Evolutionary conservation across 2,329 filamentous ascomycete species (phyloP).

Genomic region (Onygena corvina): DNA sequence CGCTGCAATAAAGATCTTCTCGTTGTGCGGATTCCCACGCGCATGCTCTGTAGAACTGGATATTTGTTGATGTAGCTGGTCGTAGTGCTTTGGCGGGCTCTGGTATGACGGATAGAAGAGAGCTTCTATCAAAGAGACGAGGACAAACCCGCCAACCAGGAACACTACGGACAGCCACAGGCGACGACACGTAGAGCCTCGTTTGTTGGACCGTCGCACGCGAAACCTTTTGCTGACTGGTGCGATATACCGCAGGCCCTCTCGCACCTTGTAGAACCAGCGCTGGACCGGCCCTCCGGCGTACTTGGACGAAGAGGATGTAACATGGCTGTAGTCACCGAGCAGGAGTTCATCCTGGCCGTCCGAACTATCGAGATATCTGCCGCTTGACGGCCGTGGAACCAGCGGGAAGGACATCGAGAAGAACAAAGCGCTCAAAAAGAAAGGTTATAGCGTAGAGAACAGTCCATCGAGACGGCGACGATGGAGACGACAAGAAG

Average conservation of each 20-base stretch:
- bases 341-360: background rate
- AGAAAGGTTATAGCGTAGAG: too few species aligned
- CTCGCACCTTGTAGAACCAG: background rate
- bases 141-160: conserved; percentile 6
- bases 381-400: too few species aligned
- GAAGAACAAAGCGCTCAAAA: too few species aligned
- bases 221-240: too few species aligned
- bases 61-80: conserved; percentile 1
- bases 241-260: background rate
- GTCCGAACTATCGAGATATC: background rate
- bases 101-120: conserved; percentile 11
- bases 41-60: background rate
- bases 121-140: conserved; percentile 9
- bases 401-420: too few species aligned
- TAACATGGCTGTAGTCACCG: background rate
- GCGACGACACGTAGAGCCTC: background rate
- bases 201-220: background rate
- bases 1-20: conserved; percentile 13
- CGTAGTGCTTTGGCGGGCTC: conserved; percentile 10
- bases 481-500: too few species aligned
- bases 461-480: too few species aligned
- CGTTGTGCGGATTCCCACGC: conserved; percentile 10
- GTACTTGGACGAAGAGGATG: background rate
- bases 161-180: background rate
- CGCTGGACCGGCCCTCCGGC: background rate